Evolutionary conservation across 768 basidiomycete species (phyloP), one percentile per base, ranked within the genome.

Genomic region (Coprinopsis marcescibilis): DNA sequence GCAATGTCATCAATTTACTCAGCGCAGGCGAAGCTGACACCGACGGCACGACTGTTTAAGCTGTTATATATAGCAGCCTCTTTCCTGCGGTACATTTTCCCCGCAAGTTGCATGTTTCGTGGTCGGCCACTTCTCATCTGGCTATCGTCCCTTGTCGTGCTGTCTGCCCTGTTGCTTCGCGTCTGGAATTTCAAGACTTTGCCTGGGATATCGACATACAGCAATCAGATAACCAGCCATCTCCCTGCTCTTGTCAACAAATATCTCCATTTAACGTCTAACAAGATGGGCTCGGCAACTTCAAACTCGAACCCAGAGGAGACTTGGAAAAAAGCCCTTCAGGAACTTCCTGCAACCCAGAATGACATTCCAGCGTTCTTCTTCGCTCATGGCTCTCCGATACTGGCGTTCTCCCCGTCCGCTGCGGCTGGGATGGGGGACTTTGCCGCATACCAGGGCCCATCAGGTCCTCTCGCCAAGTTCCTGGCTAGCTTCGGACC

Each of bases 311-410:
- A 43, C 4, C 41, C 4, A 5, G 41, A 64, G 23, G 49, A 56
- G 1, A 65, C 69, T 49, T 84, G 81, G 81, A 62, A 61, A 35
- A 66, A 67, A 35, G 78, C 77, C 2, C 69, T 85, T 3, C 70
- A 77, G 1, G 63, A 69, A 0, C 70, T 85, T 0, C 81, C 83
- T 0, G 55, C 72, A 3, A 76, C 73, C 1, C 77, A 79, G 3
- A 60, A 72, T n/a, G 73, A 75, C 29, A 83, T 88, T 17, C 87
- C 86, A 0, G 68, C 78, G 0, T 83, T 90, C 68, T 90, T 85
- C 71, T 85, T 88, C 51, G 80, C 72, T 3, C 84, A 86, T 63
- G 83, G 84, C 6, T 79, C 79, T 30, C 80, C 80, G 0, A 57
- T 77, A 56, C 60, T 81, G 20, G 69, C 69, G 1, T 69, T 69